Conservation (phyloP, 1,284 basidiomycete genomes). For the Tilletia walkeri region DNA sequence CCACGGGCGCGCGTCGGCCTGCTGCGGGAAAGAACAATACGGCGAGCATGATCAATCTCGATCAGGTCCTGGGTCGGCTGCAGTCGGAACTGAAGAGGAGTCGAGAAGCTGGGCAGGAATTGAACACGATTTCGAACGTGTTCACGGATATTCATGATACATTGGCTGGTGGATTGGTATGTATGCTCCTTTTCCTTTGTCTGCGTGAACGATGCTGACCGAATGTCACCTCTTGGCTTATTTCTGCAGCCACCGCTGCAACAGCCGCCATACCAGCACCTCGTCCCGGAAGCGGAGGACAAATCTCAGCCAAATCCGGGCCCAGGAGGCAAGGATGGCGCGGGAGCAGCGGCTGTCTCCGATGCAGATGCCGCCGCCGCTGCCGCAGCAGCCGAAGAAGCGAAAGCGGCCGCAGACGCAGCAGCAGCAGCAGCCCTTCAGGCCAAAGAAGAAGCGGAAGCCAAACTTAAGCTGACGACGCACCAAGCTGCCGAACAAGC, state of each 20-base stretch:
- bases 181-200: neutral
- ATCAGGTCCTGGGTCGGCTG: conserved; percentile 73
- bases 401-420: conserved; percentile 48
- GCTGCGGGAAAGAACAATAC: conserved; percentile 30
- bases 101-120: conserved; percentile 85
- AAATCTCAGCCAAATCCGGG: conserved; percentile 22
- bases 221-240: conserved; percentile 53
- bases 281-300: conserved; percentile 29
- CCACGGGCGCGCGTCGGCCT: conserved; percentile 34
- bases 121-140: conserved; percentile 73
- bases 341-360: conserved; percentile 21
- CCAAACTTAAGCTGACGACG: neutral
- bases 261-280: conserved; percentile 49
- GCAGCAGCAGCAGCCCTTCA: conserved; percentile 15
- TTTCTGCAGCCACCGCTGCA: conserved; percentile 55
- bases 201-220: neutral
- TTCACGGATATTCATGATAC: conserved; percentile 92
- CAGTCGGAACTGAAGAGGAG: conserved; percentile 91
- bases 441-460: conserved; percentile 10
- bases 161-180: conserved; percentile 68
- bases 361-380: conserved; percentile 29
- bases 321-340: neutral
- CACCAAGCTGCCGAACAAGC: conserved; percentile 4
- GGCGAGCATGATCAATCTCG: conserved; percentile 68
- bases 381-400: conserved; percentile 23